phyloP scores from a whole-genome alignment of 192 early-diverging fungal genomes.

The Mortierella antarctica region DNA sequence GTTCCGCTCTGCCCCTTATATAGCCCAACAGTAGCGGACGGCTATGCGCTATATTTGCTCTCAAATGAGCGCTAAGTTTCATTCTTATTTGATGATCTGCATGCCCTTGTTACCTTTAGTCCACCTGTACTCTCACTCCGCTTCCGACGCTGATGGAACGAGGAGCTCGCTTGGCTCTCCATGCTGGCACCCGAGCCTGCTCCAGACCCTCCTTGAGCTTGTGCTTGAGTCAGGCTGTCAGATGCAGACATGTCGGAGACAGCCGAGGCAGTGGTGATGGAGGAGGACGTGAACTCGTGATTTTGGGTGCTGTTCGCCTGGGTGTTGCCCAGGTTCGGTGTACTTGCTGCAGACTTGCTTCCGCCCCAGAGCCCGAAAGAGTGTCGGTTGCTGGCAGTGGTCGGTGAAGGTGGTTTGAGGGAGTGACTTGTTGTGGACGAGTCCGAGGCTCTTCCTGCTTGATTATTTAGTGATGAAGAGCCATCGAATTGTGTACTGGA shows the following conservation, averaged over 20 bases:
- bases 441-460: not conserved
- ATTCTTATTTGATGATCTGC: not conserved
- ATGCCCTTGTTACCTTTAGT: slow-evolving; percentile 29
- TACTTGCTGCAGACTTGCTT: slow-evolving; percentile 38
- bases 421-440: slow-evolving; percentile 9
- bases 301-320: not conserved
- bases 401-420: slow-evolving; percentile 23
- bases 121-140: slow-evolving; percentile 49
- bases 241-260: not conserved
- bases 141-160: slow-evolving; percentile 42
- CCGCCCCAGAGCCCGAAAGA: slow-evolving; percentile 35
- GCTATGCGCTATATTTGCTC: not conserved
- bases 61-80: not conserved
- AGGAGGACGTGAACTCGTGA: slow-evolving; percentile 7
- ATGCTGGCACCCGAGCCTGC: slow-evolving; percentile 22
- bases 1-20: slow-evolving; percentile 24
- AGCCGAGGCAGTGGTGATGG: not conserved
- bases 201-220: slow-evolving; percentile 19
- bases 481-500: slow-evolving; percentile 27
- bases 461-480: not conserved
- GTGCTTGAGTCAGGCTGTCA: not conserved
- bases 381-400: not conserved
- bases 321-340: slow-evolving; percentile 35
- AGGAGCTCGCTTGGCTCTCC: slow-evolving; percentile 17
- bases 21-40: not conserved